These are phyloP conservation scores for Bigelowiella natans DNA, from an alignment of 78 protist species.

Conservation along the genomic window DNA sequence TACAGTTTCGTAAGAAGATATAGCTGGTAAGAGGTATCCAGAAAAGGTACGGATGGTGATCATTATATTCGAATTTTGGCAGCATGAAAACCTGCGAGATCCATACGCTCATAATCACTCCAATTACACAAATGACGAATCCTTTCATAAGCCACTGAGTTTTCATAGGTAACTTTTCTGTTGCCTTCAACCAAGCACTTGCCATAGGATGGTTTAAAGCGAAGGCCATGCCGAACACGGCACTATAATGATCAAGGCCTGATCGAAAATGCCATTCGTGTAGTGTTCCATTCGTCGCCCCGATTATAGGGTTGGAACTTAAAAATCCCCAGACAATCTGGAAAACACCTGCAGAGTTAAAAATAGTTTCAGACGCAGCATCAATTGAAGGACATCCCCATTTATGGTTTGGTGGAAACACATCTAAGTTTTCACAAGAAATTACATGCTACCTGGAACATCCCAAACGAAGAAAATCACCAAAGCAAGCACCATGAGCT, in stretches of 20 bases:
- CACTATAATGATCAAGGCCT: constrained; percentile 36
- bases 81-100: too few relatives aligned
- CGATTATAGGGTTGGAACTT: not conserved
- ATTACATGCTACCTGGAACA: not conserved
- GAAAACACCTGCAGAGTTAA: not conserved
- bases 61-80: not conserved
- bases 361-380: not conserved
- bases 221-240: constrained; percentile 21
- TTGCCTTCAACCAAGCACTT: not conserved
- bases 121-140: too few relatives aligned
- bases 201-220: not conserved
- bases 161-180: not conserved
- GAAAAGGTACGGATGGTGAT: not conserved
- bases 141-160: not conserved
- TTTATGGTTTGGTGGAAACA: not conserved
- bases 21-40: not conserved
- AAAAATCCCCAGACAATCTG: not conserved
- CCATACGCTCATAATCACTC: too few relatives aligned
- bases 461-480: not conserved
- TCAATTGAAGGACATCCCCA: not conserved
- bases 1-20: not conserved
- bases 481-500: not conserved
- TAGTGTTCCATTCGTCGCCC: not conserved
- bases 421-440: not conserved
- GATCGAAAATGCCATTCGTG: constrained; percentile 56